Percentiles rank a stretch among this genome's conserved stretches.
phyloP scores from a whole-genome alignment of 208 protist genomes.

The Crithidia sp. region DNA sequence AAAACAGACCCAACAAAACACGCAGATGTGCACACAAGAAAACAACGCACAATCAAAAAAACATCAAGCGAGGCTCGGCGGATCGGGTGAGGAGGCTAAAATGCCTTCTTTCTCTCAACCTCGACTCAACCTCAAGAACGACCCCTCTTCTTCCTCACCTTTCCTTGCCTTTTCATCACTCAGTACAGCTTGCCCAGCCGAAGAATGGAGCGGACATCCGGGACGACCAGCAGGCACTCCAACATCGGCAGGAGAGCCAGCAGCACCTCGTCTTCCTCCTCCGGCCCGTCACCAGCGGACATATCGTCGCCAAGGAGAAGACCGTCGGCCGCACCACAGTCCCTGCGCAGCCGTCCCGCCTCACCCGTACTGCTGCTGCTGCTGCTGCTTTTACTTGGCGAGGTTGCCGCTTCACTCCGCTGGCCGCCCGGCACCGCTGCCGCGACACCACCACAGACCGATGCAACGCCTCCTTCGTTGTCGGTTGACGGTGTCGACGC shows the following conservation, averaged over 20 bases:
- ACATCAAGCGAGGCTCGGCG: neutral
- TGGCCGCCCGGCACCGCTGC: neutral
- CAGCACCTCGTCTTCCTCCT: conserved; percentile 74
- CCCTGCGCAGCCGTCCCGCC: too few species aligned
- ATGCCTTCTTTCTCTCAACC: too few species aligned
- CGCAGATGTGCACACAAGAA: neutral
- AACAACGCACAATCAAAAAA: neutral
- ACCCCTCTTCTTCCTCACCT: too few species aligned
- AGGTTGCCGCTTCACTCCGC: too few species aligned
- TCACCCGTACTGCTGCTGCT: too few species aligned
- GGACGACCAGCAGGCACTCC: conserved; percentile 78
- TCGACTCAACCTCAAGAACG: too few species aligned
- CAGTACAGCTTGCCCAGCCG: conserved; percentile 67
- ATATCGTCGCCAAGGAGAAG: conserved; percentile 21
- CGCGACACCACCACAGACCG: neutral
- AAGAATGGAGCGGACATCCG: conserved; percentile 84
- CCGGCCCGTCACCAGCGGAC: conserved; percentile 21
- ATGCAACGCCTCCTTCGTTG: neutral
- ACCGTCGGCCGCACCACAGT: conserved; percentile 1
- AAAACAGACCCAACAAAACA: neutral
- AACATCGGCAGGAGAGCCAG: conserved; percentile 76
- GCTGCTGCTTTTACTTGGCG: too few species aligned
- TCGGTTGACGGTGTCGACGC: neutral
- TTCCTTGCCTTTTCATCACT: neutral
- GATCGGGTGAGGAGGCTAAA: too few species aligned